phyloP scores from a whole-genome alignment of 768 basidiomycete genomes.

The Lyophyllum atratum region DNA sequence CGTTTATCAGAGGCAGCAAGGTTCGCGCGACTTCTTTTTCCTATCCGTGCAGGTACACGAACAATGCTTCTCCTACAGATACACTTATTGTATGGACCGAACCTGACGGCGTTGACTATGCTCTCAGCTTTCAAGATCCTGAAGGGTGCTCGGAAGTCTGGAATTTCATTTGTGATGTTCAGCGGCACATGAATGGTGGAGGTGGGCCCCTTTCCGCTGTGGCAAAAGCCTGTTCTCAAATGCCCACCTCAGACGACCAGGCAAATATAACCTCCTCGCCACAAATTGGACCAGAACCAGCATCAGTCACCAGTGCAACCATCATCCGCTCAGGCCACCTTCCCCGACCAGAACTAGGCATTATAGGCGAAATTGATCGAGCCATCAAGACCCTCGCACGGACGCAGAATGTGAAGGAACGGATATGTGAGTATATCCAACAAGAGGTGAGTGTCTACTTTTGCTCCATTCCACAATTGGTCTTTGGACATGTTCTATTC shows the following conservation, averaged over 20 bases:
- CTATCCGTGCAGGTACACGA: not conserved
- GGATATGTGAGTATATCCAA: constrained; percentile 88
- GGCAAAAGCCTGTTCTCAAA: constrained; percentile 12
- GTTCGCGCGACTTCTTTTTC: constrained; percentile 27
- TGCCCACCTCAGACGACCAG: constrained; percentile 43
- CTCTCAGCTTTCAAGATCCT: constrained; percentile 94
- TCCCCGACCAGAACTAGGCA: constrained; percentile 74
- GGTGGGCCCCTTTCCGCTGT: constrained; percentile 42
- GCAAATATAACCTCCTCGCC: constrained; percentile 61
- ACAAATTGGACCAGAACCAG: constrained; percentile 52
- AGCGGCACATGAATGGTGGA: constrained; percentile 72
- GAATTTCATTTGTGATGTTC: constrained; percentile 94
- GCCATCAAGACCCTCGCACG: constrained; percentile 76
- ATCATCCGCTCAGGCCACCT: constrained; percentile 76
- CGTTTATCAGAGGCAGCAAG: constrained; percentile 87
- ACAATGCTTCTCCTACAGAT: constrained; percentile 48
- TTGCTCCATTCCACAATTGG: constrained; percentile 5
- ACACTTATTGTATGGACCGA: constrained; percentile 99
- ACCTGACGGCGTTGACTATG: constrained; percentile 91
- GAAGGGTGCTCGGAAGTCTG: constrained; percentile 96
- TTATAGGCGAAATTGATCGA: constrained; percentile 77
- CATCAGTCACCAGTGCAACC: constrained; percentile 57
- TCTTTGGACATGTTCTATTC: constrained; percentile 9
- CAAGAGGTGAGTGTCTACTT: constrained; percentile 61
- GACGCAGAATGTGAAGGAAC: constrained; percentile 74